Conservation (phyloP, 352 stramenopile genomes). For the Pythium phragmiticola region DNA sequence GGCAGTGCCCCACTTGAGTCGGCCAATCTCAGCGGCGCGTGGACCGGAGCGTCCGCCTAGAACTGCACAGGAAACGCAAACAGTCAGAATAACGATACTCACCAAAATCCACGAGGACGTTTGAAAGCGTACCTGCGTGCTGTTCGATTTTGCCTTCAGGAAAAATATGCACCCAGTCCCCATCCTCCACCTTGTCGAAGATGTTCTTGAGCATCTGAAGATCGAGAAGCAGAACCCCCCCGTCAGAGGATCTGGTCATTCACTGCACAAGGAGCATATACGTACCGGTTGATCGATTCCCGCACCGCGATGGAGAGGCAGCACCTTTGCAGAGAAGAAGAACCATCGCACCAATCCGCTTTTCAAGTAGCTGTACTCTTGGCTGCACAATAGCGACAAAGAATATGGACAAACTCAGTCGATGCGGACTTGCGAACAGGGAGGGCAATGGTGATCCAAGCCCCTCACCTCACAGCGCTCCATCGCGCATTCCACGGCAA, state of each 20-base stretch:
- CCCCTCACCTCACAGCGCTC: conserved; percentile 65
- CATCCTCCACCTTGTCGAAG: conserved; percentile 78
- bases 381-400: conserved; percentile 34
- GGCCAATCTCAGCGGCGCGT: conserved; percentile 66
- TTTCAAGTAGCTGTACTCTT: conserved; percentile 85
- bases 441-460: not conserved
- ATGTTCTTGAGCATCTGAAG: conserved; percentile 68
- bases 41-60: conserved; percentile 66
- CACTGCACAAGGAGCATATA: not conserved
- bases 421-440: not conserved
- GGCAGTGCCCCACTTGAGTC: conserved; percentile 85
- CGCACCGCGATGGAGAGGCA: conserved; percentile 70
- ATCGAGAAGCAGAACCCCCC: not conserved
- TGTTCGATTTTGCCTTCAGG: conserved; percentile 86
- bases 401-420: not conserved
- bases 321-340: conserved; percentile 70
- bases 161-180: conserved; percentile 87
- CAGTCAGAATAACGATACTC: not conserved
- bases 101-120: not conserved
- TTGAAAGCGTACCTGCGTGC: conserved; percentile 36
- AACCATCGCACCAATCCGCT: conserved; percentile 46
- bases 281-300: conserved; percentile 68
- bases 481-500: conserved; percentile 58
- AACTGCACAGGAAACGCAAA: conserved; percentile 27
- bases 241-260: not conserved